Evolutionary conservation across 2,329 filamentous ascomycete genomes (phyloP).

Genomic region (Furcasterigmium sp.): DNA sequence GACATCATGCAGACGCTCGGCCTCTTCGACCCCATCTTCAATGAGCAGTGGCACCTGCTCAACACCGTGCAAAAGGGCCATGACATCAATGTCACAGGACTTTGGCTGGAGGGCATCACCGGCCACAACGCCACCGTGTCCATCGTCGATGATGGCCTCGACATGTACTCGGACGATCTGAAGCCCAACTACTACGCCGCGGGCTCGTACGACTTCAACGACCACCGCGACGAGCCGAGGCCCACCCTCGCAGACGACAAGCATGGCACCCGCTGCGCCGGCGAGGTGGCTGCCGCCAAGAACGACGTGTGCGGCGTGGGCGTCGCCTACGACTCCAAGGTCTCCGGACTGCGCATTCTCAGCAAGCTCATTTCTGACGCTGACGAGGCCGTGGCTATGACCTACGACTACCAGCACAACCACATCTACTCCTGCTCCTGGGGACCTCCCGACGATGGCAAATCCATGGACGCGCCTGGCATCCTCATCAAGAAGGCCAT

Average conservation of each 20-base stretch:
- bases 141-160: slow-evolving; percentile 92
- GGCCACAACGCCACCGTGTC: slow-evolving; percentile 85
- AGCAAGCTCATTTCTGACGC: slow-evolving; percentile 86
- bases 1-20: slow-evolving; percentile 59
- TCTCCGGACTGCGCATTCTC: slow-evolving; percentile 88
- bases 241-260: slow-evolving; percentile 80
- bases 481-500: slow-evolving; percentile 86
- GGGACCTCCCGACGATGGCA: slow-evolving; percentile 91
- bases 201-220: slow-evolving; percentile 96
- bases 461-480: slow-evolving; percentile 89
- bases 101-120: slow-evolving; percentile 88
- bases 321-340: slow-evolving; percentile 85
- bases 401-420: slow-evolving; percentile 86
- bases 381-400: slow-evolving; percentile 88
- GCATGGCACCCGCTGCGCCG: slow-evolving; percentile 91
- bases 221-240: slow-evolving; percentile 70
- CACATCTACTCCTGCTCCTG: slow-evolving; percentile 98
- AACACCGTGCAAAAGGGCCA: slow-evolving; percentile 78
- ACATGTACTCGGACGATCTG: slow-evolving; percentile 91
- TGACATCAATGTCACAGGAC: slow-evolving; percentile 91
- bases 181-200: slow-evolving; percentile 90
- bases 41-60: slow-evolving; percentile 91
- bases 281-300: slow-evolving; percentile 85
- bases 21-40: slow-evolving; percentile 87
- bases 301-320: slow-evolving; percentile 96